A percentile compares a stretch with the other conserved stretches of the same genome.
Evolutionary conservation across 495 filamentous ascomycete genomes (phyloP).

Genomic region (Penicillium odoratum): DNA sequence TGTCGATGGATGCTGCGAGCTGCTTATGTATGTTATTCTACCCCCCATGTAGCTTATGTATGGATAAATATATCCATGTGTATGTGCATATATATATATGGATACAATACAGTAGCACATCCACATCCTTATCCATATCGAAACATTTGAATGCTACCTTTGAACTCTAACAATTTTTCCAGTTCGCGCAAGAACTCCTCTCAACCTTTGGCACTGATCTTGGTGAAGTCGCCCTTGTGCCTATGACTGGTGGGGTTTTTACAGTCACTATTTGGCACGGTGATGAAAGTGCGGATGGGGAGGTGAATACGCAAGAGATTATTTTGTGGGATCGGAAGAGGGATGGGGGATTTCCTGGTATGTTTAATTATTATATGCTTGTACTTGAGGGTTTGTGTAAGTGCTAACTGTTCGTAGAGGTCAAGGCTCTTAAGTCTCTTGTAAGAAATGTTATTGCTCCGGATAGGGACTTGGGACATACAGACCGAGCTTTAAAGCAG

Average conservation of each 20-base stretch:
- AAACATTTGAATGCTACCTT: too few relatives aligned
- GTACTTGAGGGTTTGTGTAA: too few relatives aligned
- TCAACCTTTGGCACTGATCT: conserved; percentile 88
- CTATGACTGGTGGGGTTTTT: conserved; percentile 82
- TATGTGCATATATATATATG: neutral
- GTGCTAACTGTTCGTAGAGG: conserved; percentile 50
- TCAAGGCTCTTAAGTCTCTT: conserved; percentile 85
- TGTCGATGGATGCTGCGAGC: conserved; percentile 92
- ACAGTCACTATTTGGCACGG: conserved; percentile 60
- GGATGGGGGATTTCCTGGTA: conserved; percentile 89
- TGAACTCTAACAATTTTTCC: neutral
- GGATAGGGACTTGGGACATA: conserved; percentile 75
- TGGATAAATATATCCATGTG: neutral
- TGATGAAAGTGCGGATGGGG: conserved; percentile 5
- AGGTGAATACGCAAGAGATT: conserved; percentile 35
- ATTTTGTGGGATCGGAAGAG: conserved; percentile 86
- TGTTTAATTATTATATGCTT: conserved; percentile 21
- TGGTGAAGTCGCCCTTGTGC: conserved; percentile 88
- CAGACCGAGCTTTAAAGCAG: conserved; percentile 55
- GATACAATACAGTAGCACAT: too few relatives aligned
- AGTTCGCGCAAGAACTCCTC: conserved; percentile 96
- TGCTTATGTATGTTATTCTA: conserved; percentile 62
- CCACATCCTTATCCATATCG: too few relatives aligned
- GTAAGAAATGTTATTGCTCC: conserved; percentile 85
- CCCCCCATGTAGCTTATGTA: too few relatives aligned